Conservation (phyloP, 768 basidiomycete species). For the Postia placenta region DNA sequence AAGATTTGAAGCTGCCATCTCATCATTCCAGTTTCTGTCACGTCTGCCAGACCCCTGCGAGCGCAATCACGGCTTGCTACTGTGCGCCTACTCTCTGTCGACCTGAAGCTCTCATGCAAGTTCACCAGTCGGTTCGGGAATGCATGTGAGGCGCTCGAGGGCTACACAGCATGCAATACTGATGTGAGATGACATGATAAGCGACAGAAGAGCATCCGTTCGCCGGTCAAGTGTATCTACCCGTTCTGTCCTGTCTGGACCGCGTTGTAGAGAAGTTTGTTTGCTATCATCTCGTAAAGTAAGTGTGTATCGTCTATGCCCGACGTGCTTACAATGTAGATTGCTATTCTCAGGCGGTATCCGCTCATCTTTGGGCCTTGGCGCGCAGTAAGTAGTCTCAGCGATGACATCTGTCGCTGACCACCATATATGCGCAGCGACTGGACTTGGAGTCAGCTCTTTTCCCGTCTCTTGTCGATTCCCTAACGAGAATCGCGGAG, state of each 20-base stretch:
- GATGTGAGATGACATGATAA: too few relatives aligned
- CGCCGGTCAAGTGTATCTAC: slow-evolving; percentile 46
- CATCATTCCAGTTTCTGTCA: slow-evolving; percentile 26
- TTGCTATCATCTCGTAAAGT: slow-evolving; percentile 56
- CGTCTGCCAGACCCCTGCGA: slow-evolving; percentile 23
- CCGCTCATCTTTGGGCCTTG: slow-evolving; percentile 72
- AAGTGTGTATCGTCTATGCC: slow-evolving; percentile 13
- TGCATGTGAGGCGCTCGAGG: slow-evolving; percentile 1
- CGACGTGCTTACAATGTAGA: slow-evolving; percentile 3
- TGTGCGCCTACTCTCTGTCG: slow-evolving; percentile 29
- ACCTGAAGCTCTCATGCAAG: slow-evolving; percentile 38
- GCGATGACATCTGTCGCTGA: background rate
- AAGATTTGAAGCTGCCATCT: too few relatives aligned
- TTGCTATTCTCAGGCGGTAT: slow-evolving; percentile 47
- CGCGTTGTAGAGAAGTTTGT: slow-evolving; percentile 49
- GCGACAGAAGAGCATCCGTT: slow-evolving; percentile 38
- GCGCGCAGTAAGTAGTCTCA: slow-evolving; percentile 43
- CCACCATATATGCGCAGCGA: slow-evolving; percentile 34
- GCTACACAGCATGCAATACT: too few relatives aligned
- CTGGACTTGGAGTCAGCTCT: slow-evolving; percentile 46
- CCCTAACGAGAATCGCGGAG: slow-evolving; percentile 43
- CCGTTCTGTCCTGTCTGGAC: slow-evolving; percentile 46
- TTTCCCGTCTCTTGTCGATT: slow-evolving; percentile 43
- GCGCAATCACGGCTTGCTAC: slow-evolving; percentile 20
- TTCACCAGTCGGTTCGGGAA: slow-evolving; percentile 4